phyloP scores from a whole-genome alignment of 306 rosid species.

The Rosa multiflora region DNA sequence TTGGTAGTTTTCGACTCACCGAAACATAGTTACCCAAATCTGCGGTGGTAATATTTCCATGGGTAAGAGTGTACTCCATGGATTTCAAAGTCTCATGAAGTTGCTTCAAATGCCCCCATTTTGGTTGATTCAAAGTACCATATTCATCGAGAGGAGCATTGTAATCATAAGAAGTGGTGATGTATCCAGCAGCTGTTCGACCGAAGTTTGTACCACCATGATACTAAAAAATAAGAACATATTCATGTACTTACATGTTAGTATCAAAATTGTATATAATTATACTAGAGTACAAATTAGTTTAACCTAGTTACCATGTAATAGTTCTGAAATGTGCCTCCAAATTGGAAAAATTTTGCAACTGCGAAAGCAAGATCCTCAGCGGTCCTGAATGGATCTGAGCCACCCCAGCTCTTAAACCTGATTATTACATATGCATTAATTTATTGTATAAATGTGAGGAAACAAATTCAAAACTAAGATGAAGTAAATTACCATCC shows the following conservation, averaged over 20 bases:
- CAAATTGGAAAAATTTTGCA: constrained; percentile 34
- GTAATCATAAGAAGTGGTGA: constrained; percentile 45
- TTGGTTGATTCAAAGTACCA: constrained; percentile 53
- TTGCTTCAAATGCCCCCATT: constrained; percentile 56
- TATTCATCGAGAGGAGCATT: constrained; percentile 52
- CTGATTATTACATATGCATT: not conserved
- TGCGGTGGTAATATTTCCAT: constrained; percentile 30
- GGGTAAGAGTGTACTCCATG: constrained; percentile 40
- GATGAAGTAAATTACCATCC: constrained; percentile 17
- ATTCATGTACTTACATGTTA: not conserved
- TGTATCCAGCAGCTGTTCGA: constrained; percentile 39
- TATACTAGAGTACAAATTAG: not conserved
- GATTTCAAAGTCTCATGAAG: constrained; percentile 45
- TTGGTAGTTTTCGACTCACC: constrained; percentile 24
- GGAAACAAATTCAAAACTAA: not conserved
- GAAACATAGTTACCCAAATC: constrained; percentile 41
- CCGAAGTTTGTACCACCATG: constrained; percentile 52
- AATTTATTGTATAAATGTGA: not conserved
- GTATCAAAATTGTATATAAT: not conserved
- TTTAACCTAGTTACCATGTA: constrained; percentile 27
- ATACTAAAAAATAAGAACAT: constrained; percentile 17
- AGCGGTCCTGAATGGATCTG: constrained; percentile 38
- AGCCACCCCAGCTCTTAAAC: constrained; percentile 37
- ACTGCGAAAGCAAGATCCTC: constrained; percentile 46
- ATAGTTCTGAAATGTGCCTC: constrained; percentile 42